phyloP scores from a whole-genome alignment of 768 basidiomycete species.

The Russula earlei region DNA sequence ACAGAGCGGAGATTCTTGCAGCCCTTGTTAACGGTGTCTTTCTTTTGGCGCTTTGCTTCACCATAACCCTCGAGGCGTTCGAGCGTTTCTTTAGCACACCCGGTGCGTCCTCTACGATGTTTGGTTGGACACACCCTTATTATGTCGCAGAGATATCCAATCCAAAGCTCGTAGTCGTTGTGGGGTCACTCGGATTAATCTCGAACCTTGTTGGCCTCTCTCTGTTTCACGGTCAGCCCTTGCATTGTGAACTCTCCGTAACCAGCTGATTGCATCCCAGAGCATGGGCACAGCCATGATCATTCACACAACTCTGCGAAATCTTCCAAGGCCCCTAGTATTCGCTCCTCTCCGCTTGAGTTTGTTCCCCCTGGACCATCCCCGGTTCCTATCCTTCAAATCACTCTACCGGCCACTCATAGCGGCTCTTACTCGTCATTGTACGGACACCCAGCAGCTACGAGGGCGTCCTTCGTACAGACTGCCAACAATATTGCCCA shows the following conservation, averaged over 20 bases:
- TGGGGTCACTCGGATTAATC: constrained; percentile 79
- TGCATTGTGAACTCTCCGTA: neutral
- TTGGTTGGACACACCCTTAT: neutral
- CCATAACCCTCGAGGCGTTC: constrained; percentile 87
- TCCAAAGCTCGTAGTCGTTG: constrained; percentile 79
- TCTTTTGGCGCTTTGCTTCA: constrained; percentile 92
- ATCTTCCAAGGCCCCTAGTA: constrained; percentile 12
- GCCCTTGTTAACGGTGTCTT: constrained; percentile 96
- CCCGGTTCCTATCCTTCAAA: constrained; percentile 28
- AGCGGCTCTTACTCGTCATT: constrained; percentile 48
- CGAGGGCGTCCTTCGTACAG: constrained; percentile 65
- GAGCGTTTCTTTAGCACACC: constrained; percentile 81
- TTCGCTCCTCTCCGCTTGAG: neutral
- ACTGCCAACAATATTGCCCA: constrained; percentile 74
- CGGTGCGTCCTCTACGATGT: constrained; percentile 36
- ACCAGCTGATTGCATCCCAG: neutral
- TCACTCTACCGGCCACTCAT: constrained; percentile 22
- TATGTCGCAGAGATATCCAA: constrained; percentile 67
- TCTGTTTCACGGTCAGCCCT: constrained; percentile 81
- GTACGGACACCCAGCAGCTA: constrained; percentile 66
- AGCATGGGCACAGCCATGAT: constrained; percentile 25
- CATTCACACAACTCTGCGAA: constrained; percentile 12
- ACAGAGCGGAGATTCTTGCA: constrained; percentile 92
- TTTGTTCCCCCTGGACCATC: neutral
- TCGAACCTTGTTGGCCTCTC: constrained; percentile 92